Conservation (phyloP, 2,329 filamentous ascomycete genomes). For the Hypoxylon sp. region DNA sequence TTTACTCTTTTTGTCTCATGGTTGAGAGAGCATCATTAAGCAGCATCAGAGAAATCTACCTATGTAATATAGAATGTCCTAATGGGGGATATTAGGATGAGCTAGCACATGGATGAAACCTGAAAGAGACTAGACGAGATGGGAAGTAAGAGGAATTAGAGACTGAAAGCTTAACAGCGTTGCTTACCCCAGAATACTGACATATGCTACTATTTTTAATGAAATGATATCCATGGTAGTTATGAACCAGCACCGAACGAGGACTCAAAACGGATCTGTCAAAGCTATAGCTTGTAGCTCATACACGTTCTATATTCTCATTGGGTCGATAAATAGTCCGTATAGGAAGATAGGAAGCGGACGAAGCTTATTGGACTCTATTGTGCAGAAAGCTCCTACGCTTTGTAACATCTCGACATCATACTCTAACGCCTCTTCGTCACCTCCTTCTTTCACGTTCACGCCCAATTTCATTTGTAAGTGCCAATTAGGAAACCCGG, state of each 20-base stretch:
- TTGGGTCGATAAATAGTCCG: constrained; percentile 45
- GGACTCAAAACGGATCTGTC: constrained; percentile 19
- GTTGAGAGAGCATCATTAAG: constrained; percentile 21
- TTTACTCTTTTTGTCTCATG: constrained; percentile 16
- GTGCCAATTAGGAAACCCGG: constrained; percentile 8
- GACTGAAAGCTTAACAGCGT: constrained; percentile 9
- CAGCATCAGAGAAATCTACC: constrained; percentile 21
- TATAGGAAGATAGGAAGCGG: constrained; percentile 32
- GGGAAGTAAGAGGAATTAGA: constrained; percentile 14
- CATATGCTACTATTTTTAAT: constrained; percentile 9
- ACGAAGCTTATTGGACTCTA: constrained; percentile 27
- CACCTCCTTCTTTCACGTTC: constrained; percentile 23
- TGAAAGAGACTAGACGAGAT: constrained; percentile 17
- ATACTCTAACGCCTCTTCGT: constrained; percentile 33
- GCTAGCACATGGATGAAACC: constrained; percentile 5
- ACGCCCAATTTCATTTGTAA: constrained; percentile 24
- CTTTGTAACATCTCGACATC: constrained; percentile 39
- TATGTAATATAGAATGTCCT: constrained; percentile 8
- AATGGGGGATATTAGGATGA: constrained; percentile 14
- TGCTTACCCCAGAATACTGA: constrained; percentile 3
- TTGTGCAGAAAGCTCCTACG: constrained; percentile 39
- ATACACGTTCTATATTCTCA: constrained; percentile 46
- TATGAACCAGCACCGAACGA: constrained; percentile 18
- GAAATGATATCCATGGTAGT: constrained; percentile 9
- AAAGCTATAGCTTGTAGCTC: constrained; percentile 40